Evolutionary conservation across 1,284 basidiomycete genomes (phyloP), one percentile per base, ranked within the genome.

Genomic region (Fomitiporia mediterranea): DNA sequence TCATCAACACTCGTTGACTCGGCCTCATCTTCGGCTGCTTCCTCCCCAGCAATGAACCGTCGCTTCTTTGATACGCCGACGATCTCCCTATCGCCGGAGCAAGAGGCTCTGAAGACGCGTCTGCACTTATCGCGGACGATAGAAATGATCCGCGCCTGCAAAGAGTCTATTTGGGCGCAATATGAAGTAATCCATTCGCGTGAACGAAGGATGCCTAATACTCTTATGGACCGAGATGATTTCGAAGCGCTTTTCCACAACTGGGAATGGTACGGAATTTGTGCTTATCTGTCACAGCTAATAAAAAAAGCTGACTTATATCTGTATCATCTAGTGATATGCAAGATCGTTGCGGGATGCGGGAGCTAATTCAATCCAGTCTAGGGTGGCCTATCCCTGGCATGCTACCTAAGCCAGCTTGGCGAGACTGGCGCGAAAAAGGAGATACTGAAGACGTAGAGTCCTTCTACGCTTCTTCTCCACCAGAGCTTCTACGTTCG

Each of bases 231-330:
- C 53, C 74, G 80, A 6, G 79, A 81, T 57, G 78, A 82, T 54
- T 89, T 89, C 56, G 84, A 87, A 43, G 68, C 71, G 1, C 79
- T 80, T 39, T 89, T 87, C 84, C 66, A 69, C 9, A 81, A 81
- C 55, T 89, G 86, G 87, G 76, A 82, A 68, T 78, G 74, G 87
- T 89, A 53, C 62, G 83, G n/a, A n/a, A n/a, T n/a, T n/a, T 7
- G 27, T 40, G 3, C 35, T 8, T 40, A 9, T 21, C 25, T 17
- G 8, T 51, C 28, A 49, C 15, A 28, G 4, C 52, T 53, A 32
- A 53, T 25, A 27, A 23, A 15, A n/a, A 32, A 46, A 15, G 4
- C 2, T 15, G 13, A 17, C 4, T 48, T 3, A 30, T 48, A 30
- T n/a, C 3, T 7, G 30, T 3, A 11, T 21, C 44, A n/a, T 25